These are phyloP conservation scores for Salvia rosmarinus DNA, from an alignment of 257 asterid genomes.

Conservation along the genomic window DNA sequence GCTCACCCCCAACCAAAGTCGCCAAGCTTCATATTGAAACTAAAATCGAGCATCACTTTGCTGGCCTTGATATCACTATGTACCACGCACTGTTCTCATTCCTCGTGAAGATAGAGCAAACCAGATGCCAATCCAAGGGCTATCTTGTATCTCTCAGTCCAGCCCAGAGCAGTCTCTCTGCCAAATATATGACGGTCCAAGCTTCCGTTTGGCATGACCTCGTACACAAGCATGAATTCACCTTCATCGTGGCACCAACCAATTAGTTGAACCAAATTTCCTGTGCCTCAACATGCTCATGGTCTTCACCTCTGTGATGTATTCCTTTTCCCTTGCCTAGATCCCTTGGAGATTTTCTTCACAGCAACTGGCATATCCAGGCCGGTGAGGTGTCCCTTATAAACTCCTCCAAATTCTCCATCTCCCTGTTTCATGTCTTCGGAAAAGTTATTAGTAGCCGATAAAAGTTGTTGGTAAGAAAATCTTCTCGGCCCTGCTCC, in stretches of 20 bases:
- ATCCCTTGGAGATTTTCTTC: conserved; percentile 33
- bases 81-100: conserved; percentile 44
- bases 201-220: conserved; percentile 44
- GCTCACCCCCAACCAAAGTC: conserved; percentile 34
- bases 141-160: conserved; percentile 35
- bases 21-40: conserved; percentile 42
- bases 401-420: conserved; percentile 45
- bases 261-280: conserved; percentile 38
- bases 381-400: conserved; percentile 33
- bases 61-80: conserved; percentile 45
- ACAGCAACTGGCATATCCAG: conserved; percentile 33
- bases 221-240: conserved; percentile 41
- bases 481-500: conserved; percentile 40
- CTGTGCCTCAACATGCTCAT: conserved; percentile 42
- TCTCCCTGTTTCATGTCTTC: conserved; percentile 31
- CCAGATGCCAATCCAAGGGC: conserved; percentile 41
- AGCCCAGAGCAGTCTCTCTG: background rate
- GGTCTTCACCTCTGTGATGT: conserved; percentile 41
- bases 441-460: conserved; percentile 32
- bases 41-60: conserved; percentile 42
- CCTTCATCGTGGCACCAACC: conserved; percentile 45
- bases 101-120: conserved; percentile 40
- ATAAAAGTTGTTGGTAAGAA: conserved; percentile 31
- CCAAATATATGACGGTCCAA: conserved; percentile 38
- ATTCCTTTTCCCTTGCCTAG: conserved; percentile 38